Evolutionary conservation across 2,329 filamentous ascomycete species (phyloP).

Genomic region (Aurifilum marmelostoma): DNA sequence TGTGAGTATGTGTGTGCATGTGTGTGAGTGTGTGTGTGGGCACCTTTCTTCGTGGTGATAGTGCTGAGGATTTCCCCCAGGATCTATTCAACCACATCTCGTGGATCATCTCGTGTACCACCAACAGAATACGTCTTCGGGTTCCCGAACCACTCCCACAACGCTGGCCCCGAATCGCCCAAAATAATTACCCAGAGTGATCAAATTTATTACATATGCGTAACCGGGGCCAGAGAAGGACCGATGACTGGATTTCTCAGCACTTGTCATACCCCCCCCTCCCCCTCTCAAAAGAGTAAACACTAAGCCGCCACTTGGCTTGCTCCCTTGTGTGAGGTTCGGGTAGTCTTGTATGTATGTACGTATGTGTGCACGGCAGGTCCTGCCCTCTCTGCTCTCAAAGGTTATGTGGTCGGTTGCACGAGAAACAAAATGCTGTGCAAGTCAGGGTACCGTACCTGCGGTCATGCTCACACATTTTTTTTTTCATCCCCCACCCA

Average conservation of each 20-base stretch:
- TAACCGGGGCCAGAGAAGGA: not conserved
- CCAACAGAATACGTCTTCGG: not conserved
- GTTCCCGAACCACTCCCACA: not conserved
- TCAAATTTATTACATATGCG: not conserved
- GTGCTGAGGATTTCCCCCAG: too few relatives aligned
- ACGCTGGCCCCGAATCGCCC: not conserved
- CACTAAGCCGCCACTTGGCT: not conserved
- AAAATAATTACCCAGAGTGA: not conserved
- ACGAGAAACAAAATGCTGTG: not conserved
- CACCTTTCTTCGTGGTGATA: too few relatives aligned
- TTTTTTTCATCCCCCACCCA: not conserved
- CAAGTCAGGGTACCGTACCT: not conserved
- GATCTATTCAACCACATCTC: too few relatives aligned
- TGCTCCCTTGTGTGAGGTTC: not conserved
- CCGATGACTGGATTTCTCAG: not conserved
- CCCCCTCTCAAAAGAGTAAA: not conserved
- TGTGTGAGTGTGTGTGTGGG: too few relatives aligned
- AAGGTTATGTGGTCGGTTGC: not conserved
- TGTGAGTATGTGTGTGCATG: not conserved
- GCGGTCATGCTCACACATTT: constrained; percentile 2
- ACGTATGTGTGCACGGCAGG: not conserved
- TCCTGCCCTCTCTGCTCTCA: not conserved
- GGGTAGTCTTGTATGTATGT: too few relatives aligned
- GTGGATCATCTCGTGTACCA: too few relatives aligned
- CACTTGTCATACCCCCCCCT: not conserved